A percentile compares a stretch with the other conserved stretches of the same genome.
Conservation (phyloP, 208 protist species). For the Leishmania lainsoni region DNA sequence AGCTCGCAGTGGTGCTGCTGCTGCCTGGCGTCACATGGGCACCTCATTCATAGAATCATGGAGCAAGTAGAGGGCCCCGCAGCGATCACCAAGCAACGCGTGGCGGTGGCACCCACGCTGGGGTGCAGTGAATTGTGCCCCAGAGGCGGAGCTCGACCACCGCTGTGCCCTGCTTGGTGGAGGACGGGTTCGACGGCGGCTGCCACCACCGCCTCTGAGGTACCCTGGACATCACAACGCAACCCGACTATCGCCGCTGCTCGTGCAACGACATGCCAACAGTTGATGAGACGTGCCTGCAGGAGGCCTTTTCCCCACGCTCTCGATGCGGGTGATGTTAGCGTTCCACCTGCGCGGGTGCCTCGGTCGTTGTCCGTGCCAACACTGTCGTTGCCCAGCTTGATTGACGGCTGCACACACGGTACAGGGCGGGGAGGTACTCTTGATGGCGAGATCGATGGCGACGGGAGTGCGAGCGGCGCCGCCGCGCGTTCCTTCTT, state of each 20-base stretch:
- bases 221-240: not conserved
- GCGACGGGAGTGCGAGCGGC: not conserved
- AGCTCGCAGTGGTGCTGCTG: not conserved
- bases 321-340: not conserved
- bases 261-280: not conserved
- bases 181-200: not conserved
- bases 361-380: not conserved
- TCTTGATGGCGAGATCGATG: not conserved
- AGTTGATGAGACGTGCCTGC: not conserved
- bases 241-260: not conserved
- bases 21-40: not conserved
- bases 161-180: constrained; percentile 14
- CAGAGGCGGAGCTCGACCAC: not conserved
- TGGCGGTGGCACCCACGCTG: not conserved
- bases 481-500: not conserved
- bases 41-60: not conserved
- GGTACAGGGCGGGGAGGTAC: not conserved
- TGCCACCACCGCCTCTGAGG: not conserved
- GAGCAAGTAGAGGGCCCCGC: not conserved
- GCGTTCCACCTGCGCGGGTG: not conserved
- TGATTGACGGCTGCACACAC: not conserved
- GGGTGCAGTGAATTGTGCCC: no score
- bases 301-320: not conserved
- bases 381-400: not conserved
- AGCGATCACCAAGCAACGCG: not conserved